Base-by-base conservation (phyloP, 2,329 filamentous ascomycete species). In the Colletotrichum paranaense region DNA sequence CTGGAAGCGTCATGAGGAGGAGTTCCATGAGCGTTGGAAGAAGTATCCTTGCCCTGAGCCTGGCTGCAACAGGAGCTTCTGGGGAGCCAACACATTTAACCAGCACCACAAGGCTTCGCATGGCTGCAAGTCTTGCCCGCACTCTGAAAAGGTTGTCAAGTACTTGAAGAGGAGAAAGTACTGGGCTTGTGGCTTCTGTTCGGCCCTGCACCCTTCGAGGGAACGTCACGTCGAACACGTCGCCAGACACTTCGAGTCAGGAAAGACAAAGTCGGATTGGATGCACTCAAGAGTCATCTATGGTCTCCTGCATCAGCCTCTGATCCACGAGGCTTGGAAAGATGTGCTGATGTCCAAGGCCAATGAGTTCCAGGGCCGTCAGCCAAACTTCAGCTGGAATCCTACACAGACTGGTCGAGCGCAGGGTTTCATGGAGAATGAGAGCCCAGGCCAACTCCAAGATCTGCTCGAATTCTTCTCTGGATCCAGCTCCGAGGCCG, bases 141-240 rank as follows among this genome's bases (percentile, higher is more conserved):
- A 92, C 76, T 90, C 90, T 62, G 89, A 92, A 76, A 89, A 89
- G 76, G 90, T 92, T 24, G 90, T 91, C 78, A 88, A 88, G 77
- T 91, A 90, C 66, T 87, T 90, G 74, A 87, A 87, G 73, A 91
- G 92, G 83, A 88, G 90, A 76, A 91, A 90, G 80, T 90, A 91
- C 52, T 93, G 91, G 88, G 91, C 90, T 1, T 93, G 91, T 75
- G 91, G 91, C 30, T 92, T 93, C 81, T 93, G 91, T 77, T 91
- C 89, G 4, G 88, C 88, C 19, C 85, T 92, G 55, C 86, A 92
- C 71, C 87, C 89, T 19, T 89, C 90, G 14, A 89, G 90, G 75
- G 91, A 92, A 78, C 90, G 91, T 67, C 89, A 92, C 77, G 91
- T 92, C 74, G 90, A 92, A 78, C 91, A 93, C 76, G 90, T 93